Evolutionary conservation across 192 early-diverging fungal species (phyloP).

Genomic region (Backusella tarrabulga): DNA sequence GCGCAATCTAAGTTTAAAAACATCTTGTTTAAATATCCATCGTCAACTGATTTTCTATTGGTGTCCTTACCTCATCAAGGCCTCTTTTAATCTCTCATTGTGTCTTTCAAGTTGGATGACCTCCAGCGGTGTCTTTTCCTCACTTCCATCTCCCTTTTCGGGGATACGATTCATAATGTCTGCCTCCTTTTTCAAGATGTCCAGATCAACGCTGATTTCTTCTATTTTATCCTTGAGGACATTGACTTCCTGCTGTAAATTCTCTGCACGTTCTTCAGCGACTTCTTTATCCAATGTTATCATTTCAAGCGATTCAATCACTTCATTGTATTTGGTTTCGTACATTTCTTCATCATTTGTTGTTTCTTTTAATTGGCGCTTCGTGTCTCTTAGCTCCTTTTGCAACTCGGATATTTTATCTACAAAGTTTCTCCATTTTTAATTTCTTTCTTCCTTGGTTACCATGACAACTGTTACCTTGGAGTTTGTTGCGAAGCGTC

Average conservation of each 20-base stretch:
- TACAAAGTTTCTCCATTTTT: not conserved
- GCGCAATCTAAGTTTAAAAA: constrained; percentile 51
- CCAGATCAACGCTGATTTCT: constrained; percentile 68
- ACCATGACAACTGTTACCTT: constrained; percentile 28
- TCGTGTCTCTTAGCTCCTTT: constrained; percentile 64
- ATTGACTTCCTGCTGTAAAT: constrained; percentile 68
- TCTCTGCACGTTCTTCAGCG: constrained; percentile 83
- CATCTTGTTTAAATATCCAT: not conserved
- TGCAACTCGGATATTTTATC: constrained; percentile 70
- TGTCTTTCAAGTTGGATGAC: constrained; percentile 71
- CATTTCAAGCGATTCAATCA: constrained; percentile 78
- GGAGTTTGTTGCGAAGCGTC: constrained; percentile 62
- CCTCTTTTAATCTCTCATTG: constrained; percentile 86
- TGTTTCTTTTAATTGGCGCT: constrained; percentile 55
- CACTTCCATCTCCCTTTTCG: constrained; percentile 22
- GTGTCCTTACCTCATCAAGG: constrained; percentile 62
- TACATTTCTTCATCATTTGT: constrained; percentile 59
- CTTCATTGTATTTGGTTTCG: constrained; percentile 70
- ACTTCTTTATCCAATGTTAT: constrained; percentile 87
- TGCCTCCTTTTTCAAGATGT: constrained; percentile 60
- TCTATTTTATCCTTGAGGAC: constrained; percentile 77
- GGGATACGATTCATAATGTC: constrained; percentile 23
- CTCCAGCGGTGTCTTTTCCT: constrained; percentile 47
- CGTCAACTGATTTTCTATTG: not conserved
- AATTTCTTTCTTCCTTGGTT: not conserved